phyloP scores from a whole-genome alignment of 1,284 basidiomycete species.

The Inonotus obliquus region DNA sequence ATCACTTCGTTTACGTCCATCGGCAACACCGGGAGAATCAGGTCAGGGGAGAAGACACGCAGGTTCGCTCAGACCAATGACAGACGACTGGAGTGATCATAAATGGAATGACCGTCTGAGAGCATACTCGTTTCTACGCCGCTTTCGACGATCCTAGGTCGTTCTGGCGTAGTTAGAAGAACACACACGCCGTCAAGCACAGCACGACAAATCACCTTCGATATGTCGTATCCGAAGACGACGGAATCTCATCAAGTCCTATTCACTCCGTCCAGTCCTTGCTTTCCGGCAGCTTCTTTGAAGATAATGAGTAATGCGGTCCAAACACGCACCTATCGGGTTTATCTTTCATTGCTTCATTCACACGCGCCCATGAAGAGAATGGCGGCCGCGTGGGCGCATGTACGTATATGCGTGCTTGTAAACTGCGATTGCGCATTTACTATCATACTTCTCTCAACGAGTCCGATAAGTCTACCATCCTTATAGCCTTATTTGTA shows the following conservation, averaged over 20 bases:
- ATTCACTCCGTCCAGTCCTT: background rate
- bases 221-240: background rate
- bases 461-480: background rate
- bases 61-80: background rate
- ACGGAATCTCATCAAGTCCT: background rate
- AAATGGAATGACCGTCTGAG: background rate
- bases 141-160: background rate
- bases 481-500: background rate
- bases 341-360: background rate
- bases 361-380: background rate
- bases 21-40: background rate
- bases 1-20: background rate
- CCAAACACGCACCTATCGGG: background rate
- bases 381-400: background rate
- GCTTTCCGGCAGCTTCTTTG: background rate
- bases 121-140: background rate
- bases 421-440: background rate
- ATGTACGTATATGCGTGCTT: background rate
- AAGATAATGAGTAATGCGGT: background rate
- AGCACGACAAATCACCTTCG: background rate
- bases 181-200: background rate
- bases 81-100: background rate
- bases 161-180: background rate
- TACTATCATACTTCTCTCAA: background rate
- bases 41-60: background rate